Evolutionary conservation across 1,284 basidiomycete genomes (phyloP), one percentile per base, ranked within the genome.

Genomic region (Moniliophthora roreri): DNA sequence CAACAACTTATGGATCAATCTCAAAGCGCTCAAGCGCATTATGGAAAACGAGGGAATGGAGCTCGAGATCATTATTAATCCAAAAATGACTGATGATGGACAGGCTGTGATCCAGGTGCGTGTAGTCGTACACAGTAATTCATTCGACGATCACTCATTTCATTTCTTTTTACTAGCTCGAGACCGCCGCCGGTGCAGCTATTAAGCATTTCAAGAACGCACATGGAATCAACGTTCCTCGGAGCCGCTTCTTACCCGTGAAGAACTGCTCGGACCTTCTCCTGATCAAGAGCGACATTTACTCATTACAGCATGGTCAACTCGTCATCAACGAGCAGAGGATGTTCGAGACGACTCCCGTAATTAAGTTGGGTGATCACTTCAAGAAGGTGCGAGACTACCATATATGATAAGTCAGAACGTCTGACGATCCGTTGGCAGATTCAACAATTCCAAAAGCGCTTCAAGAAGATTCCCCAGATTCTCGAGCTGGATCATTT

Each of bases 1-100:
- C 56, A 98, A 98, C 85, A 98, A 98, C 78, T 77, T 96, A 65
- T 98, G 95, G 96, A 85, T 98, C 74, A 93, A 98, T 78, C 79
- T 99, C 59, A 84, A 81, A 69, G 87, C 92, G 28, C 84, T 99
- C 71, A 99, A 97, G 85, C 87, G 91, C 55, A 84, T 98, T 62
- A 94, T 99, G 87, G 93, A 93, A 64, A 84, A 77, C 45, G 95
- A 94, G 65, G 88, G 87, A 62, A 84, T 99, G 79, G 96, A 98
- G 69, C 80, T 92, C 55, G 91, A 92, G 63, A 91, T 92, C 69
- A 96, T 96, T 73, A 89, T 97, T 76, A 98, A 98, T 80, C 93
- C 93, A 66, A 96, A 97, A 84, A 79, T 72, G 54, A 88, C 85
- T 26, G 92, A 95, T 59, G 91, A 93, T 58, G 93, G 93, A 34